These are phyloP conservation scores for Psophocarpus tetragonolobus DNA, from an alignment of 306 rosid genomes.

Conservation along the genomic window DNA sequence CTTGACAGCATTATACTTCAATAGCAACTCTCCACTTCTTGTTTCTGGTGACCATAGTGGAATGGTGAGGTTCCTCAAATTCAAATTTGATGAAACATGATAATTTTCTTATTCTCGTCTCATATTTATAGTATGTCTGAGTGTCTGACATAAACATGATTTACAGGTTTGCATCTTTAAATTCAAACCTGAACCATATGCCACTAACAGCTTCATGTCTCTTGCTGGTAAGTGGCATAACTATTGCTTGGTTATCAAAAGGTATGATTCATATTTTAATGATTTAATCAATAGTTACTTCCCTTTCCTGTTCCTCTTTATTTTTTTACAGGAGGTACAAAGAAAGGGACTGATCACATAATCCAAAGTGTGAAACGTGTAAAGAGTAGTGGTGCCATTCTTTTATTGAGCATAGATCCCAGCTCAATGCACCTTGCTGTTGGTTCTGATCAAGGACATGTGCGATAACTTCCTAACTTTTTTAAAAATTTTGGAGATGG, in stretches of 20 bases:
- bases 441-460: conserved; percentile 91
- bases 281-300: conserved; percentile 5
- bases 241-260: conserved; percentile 18
- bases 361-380: conserved; percentile 65
- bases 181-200: conserved; percentile 83
- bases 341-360: conserved; percentile 76
- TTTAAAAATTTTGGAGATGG: neutral
- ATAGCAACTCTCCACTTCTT: conserved; percentile 60
- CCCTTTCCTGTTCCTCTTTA: conserved; percentile 21
- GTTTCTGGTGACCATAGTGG: conserved; percentile 91
- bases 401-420: conserved; percentile 52
- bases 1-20: conserved; percentile 71
- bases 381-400: conserved; percentile 65
- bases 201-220: conserved; percentile 65
- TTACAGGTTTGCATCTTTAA: conserved; percentile 75
- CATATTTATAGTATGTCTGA: neutral
- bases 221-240: conserved; percentile 76
- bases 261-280: conserved; percentile 20
- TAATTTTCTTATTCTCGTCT: neutral
- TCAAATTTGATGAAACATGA: neutral
- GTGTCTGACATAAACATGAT: conserved; percentile 17
- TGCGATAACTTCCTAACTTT: conserved; percentile 44
- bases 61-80: conserved; percentile 55
- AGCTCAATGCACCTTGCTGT: conserved; percentile 68
- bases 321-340: conserved; percentile 59